Conservation (phyloP, 306 rosid species). For the Rosa rugosa region DNA sequence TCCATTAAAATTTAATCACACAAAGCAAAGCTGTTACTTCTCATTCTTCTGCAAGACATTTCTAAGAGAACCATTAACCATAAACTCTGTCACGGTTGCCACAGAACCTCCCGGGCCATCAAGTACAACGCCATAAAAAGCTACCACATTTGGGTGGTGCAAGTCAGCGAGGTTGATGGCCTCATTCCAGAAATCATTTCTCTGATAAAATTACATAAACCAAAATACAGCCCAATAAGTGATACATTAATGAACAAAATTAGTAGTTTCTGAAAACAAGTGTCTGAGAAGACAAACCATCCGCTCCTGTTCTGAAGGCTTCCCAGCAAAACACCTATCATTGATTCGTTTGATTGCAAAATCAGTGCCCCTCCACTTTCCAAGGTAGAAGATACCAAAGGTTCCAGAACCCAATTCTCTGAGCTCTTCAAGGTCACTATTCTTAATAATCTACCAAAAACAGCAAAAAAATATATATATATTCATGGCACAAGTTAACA, state of each 20-base stretch:
- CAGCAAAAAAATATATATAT: neutral
- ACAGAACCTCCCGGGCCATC: slow-evolving; percentile 91
- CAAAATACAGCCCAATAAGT: slow-evolving; percentile 7
- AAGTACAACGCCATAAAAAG: slow-evolving; percentile 91
- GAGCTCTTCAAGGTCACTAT: slow-evolving; percentile 81
- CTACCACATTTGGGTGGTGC: slow-evolving; percentile 96
- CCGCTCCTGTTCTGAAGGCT: slow-evolving; percentile 89
- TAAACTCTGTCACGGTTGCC: slow-evolving; percentile 93
- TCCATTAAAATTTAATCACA: neutral
- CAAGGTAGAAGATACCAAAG: slow-evolving; percentile 90
- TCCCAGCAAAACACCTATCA: slow-evolving; percentile 90
- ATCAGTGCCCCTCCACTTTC: slow-evolving; percentile 94
- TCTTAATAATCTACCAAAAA: slow-evolving; percentile 63
- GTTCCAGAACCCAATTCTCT: slow-evolving; percentile 86
- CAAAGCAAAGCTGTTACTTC: slow-evolving; percentile 41
- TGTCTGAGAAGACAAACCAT: slow-evolving; percentile 50
- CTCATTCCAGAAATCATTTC: slow-evolving; percentile 95
- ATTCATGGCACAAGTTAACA: slow-evolving; percentile 19
- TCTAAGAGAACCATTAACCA: slow-evolving; percentile 92
- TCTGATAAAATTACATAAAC: slow-evolving; percentile 41
- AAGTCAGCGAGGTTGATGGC: slow-evolving; percentile 92
- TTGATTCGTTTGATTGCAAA: slow-evolving; percentile 90
- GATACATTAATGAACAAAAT: neutral
- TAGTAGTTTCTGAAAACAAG: neutral
- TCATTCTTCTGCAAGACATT: slow-evolving; percentile 80